Conservation (phyloP, 345 rosid genomes). For the Aquilaria sinensis region DNA sequence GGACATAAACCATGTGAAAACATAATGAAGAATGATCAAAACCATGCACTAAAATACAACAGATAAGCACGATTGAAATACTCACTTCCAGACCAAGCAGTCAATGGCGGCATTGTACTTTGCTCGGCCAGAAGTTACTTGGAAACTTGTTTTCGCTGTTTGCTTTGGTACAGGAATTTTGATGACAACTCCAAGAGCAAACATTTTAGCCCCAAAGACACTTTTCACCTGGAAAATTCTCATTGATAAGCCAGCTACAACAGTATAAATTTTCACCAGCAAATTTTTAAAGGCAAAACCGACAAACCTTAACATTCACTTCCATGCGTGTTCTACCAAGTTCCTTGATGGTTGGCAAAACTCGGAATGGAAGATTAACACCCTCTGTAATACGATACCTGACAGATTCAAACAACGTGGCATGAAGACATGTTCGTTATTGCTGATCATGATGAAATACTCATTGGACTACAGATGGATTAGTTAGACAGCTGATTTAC, state of each 20-base stretch:
- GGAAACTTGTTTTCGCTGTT: slow-evolving; percentile 97
- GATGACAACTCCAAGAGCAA: slow-evolving; percentile 96
- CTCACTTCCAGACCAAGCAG: slow-evolving; percentile 99
- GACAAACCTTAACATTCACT: slow-evolving; percentile 90
- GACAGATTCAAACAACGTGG: neutral
- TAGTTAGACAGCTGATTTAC: too few species aligned
- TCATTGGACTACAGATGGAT: neutral
- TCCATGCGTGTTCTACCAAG: slow-evolving; percentile 99
- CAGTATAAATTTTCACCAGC: slow-evolving; percentile 16
- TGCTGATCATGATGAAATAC: neutral
- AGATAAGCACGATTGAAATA: slow-evolving; percentile 10
- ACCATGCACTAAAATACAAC: neutral
- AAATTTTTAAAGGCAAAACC: slow-evolving; percentile 15
- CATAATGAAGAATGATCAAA: neutral
- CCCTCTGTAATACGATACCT: slow-evolving; percentile 99
- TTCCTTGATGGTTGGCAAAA: slow-evolving; percentile 95
- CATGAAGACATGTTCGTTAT: neutral
- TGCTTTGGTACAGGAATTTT: slow-evolving; percentile 99
- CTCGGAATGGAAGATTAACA: slow-evolving; percentile 96
- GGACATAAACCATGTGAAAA: neutral
- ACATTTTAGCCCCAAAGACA: slow-evolving; percentile 99
- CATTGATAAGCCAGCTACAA: slow-evolving; percentile 13
- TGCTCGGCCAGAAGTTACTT: slow-evolving; percentile 93
- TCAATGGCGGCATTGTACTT: slow-evolving; percentile 94
- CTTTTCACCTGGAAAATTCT: slow-evolving; percentile 78